Evolutionary conservation across 2,329 filamentous ascomycete species (phyloP).

Genomic region (Botryotinia narcissicola): DNA sequence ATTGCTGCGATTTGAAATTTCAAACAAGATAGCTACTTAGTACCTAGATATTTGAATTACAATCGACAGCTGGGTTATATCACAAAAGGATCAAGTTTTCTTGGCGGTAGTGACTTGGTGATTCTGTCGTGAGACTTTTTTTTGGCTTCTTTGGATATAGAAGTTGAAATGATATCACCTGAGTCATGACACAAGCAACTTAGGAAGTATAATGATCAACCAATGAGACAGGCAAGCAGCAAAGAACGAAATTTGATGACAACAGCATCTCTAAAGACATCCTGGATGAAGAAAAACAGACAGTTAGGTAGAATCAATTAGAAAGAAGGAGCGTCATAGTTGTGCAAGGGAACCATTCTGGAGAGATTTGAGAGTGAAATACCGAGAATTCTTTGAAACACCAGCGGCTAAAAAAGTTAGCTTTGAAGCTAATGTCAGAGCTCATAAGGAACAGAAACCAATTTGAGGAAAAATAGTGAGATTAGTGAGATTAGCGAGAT

Average conservation of each 20-base stretch:
- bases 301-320: not conserved
- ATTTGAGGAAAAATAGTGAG: not conserved
- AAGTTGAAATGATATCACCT: not conserved
- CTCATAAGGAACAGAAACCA: not conserved
- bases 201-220: not conserved
- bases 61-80: not conserved
- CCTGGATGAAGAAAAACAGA: not conserved
- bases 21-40: constrained; percentile 4
- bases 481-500: not conserved
- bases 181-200: not conserved
- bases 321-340: too few species aligned
- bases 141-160: not conserved
- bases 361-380: not conserved
- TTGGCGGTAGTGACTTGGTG: not conserved
- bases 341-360: too few species aligned
- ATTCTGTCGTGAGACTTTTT: not conserved
- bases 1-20: constrained; percentile 4
- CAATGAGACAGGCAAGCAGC: not conserved
- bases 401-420: rapidly evolving
- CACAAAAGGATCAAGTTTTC: not conserved
- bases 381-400: too few species aligned
- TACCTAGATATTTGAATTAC: constrained; percentile 13
- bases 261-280: not conserved
- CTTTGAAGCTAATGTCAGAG: not conserved
- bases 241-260: not conserved